These are phyloP conservation scores for Neurospora sublineolata DNA, from an alignment of 495 filamentous ascomycete species.

Conservation along the genomic window DNA sequence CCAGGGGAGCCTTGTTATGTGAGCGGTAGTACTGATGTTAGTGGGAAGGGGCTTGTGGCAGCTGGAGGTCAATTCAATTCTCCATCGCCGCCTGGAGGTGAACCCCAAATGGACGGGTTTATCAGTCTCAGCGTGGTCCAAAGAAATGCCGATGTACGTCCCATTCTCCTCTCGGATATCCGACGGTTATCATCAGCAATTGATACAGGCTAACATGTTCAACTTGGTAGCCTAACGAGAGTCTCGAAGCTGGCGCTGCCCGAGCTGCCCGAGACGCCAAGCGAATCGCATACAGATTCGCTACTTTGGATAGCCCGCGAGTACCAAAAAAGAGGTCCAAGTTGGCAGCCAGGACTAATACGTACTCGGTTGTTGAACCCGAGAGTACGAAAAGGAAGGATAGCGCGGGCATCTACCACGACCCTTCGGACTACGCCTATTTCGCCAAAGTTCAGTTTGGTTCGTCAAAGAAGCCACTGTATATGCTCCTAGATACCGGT, in stretches of 20 bases:
- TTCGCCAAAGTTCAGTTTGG: constrained; percentile 60
- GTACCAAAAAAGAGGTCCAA: constrained; percentile 1
- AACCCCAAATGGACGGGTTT: not conserved
- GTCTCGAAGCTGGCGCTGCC: constrained; percentile 1
- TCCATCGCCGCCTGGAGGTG: not conserved
- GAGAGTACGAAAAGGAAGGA: constrained; percentile 38
- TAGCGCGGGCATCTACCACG: constrained; percentile 57
- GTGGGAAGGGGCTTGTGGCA: not conserved
- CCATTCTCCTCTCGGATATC: not conserved
- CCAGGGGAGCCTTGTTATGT: constrained; percentile 6
- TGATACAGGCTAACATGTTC: constrained; percentile 4
- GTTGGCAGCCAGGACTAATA: constrained; percentile 29
- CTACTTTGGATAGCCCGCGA: not conserved
- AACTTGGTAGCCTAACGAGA: constrained; percentile 3
- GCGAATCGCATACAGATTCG: constrained; percentile 15
- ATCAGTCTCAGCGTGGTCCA: constrained; percentile 10
- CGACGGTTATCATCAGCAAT: not conserved
- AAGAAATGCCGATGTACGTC: constrained; percentile 11
- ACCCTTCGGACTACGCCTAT: constrained; percentile 69
- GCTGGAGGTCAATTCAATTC: constrained; percentile 1
- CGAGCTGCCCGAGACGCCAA: constrained; percentile 7
- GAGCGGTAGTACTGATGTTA: not conserved
- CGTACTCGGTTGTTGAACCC: constrained; percentile 47
- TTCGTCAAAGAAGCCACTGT: constrained; percentile 48
- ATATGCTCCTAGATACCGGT: constrained; percentile 71